These are phyloP conservation scores for Dryadomyces quercus-mongolicae DNA, from an alignment of 2,329 filamentous ascomycete genomes.

Conservation along the genomic window DNA sequence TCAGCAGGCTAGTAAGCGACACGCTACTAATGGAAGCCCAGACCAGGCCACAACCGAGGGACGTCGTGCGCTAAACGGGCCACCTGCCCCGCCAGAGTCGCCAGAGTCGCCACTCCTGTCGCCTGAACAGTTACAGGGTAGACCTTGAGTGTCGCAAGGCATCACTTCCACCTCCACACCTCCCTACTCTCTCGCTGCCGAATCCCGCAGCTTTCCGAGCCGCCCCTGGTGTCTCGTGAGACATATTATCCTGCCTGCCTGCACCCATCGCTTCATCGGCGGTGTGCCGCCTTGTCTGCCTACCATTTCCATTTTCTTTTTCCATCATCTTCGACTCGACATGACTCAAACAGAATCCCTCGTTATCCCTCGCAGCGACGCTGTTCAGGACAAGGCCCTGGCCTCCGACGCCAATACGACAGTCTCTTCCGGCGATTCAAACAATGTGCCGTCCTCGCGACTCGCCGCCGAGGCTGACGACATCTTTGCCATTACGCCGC, in stretches of 20 bases:
- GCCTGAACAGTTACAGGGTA: background rate
- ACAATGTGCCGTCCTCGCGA: constrained; percentile 7
- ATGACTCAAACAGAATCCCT: background rate
- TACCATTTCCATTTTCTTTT: background rate
- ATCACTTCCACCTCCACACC: too few relatives aligned
- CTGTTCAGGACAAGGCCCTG: background rate
- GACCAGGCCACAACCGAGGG: background rate
- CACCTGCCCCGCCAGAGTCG: background rate
- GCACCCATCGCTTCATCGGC: too few relatives aligned
- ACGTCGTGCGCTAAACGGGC: background rate
- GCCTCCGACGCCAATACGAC: background rate
- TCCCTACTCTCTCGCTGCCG: too few relatives aligned
- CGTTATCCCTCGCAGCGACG: background rate
- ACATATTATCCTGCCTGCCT: too few relatives aligned
- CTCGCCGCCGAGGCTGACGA: constrained; percentile 35
- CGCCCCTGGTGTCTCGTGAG: too few relatives aligned
- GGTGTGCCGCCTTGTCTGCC: background rate
- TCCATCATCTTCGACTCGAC: background rate
- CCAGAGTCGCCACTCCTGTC: background rate
- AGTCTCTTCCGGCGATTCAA: background rate
- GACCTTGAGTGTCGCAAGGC: too few relatives aligned
- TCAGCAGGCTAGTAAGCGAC: background rate
- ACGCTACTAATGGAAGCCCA: background rate
- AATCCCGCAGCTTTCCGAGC: too few relatives aligned
- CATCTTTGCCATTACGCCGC: constrained; percentile 59